These are phyloP conservation scores for Komagataella mondaviorum DNA, from an alignment of 805 yeast genomes.

Conservation along the genomic window DNA sequence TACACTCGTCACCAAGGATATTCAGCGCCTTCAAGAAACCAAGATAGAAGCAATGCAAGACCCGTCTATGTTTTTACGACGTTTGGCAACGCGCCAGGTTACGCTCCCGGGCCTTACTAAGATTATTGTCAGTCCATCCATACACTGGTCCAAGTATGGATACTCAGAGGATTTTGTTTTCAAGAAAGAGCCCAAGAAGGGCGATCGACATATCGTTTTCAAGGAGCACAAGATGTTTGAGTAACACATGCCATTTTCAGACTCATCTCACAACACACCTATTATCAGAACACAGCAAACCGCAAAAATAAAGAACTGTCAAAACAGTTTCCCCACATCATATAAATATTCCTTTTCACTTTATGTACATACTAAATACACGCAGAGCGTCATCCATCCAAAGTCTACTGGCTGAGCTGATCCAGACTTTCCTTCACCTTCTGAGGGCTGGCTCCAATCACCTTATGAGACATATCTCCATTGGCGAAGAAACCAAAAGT, in stretches of 20 bases:
- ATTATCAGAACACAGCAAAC: neutral
- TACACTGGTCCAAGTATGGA: slow-evolving; percentile 7
- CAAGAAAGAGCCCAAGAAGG: slow-evolving; percentile 1
- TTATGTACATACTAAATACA: slow-evolving; percentile 7
- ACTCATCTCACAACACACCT: neutral
- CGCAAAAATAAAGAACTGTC: neutral
- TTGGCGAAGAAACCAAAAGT: slow-evolving; percentile 51
- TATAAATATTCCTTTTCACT: neutral
- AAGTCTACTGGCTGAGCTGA: neutral
- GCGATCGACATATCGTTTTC: neutral
- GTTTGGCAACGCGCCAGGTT: slow-evolving; percentile 3
- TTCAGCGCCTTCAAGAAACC: slow-evolving; percentile 3
- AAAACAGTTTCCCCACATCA: neutral
- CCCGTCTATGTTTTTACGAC: slow-evolving; percentile 3
- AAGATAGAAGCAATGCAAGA: slow-evolving; percentile 3
- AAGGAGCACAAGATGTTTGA: slow-evolving; percentile 2
- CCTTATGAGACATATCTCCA: slow-evolving; percentile 40
- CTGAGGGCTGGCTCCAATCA: slow-evolving; percentile 52
- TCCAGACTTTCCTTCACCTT: slow-evolving; percentile 16
- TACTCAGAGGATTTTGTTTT: neutral
- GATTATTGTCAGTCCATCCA: slow-evolving; percentile 4
- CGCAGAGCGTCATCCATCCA: neutral
- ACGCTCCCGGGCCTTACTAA: slow-evolving; percentile 5
- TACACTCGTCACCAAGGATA: slow-evolving; percentile 4
- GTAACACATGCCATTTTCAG: neutral